Evolutionary conservation across 2,329 filamentous ascomycete genomes (phyloP).

Genomic region (Plenodomus biglobosus): DNA sequence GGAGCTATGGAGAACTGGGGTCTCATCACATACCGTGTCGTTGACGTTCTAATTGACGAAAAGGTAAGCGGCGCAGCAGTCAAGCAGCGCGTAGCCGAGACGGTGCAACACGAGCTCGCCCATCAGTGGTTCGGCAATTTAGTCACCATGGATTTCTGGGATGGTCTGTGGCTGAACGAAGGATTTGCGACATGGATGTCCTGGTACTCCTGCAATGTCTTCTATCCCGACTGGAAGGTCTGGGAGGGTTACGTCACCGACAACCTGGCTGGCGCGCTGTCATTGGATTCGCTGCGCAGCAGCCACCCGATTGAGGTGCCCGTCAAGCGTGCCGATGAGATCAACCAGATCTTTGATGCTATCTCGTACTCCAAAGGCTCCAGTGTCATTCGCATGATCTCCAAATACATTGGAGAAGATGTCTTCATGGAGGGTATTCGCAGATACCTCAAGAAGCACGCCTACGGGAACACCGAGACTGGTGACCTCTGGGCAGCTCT

Average conservation of each 20-base stretch:
- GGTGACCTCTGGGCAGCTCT: slow-evolving; percentile 88
- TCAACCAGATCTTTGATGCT: slow-evolving; percentile 97
- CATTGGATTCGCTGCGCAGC: slow-evolving; percentile 86
- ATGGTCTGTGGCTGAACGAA: slow-evolving; percentile 94
- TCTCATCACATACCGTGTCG: slow-evolving; percentile 89
- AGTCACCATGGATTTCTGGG: slow-evolving; percentile 99
- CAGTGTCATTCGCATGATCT: slow-evolving; percentile 95
- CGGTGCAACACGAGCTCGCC: slow-evolving; percentile 93
- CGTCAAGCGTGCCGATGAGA: slow-evolving; percentile 91
- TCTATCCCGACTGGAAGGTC: slow-evolving; percentile 98
- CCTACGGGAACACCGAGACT: slow-evolving; percentile 93
- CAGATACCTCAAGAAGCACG: slow-evolving; percentile 90
- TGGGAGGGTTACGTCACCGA: slow-evolving; percentile 96
- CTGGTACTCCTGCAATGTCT: slow-evolving; percentile 89
- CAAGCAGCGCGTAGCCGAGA: slow-evolving; percentile 91
- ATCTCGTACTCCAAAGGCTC: slow-evolving; percentile 98
- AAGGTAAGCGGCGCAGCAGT: slow-evolving; percentile 85
- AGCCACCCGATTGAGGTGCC: slow-evolving; percentile 96
- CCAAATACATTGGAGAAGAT: slow-evolving; percentile 90
- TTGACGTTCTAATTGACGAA: slow-evolving; percentile 87
- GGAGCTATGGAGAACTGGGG: slow-evolving; percentile 99
- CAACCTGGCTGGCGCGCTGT: slow-evolving; percentile 83
- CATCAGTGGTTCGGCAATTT: slow-evolving; percentile 99
- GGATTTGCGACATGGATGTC: slow-evolving; percentile 92
- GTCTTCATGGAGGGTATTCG: slow-evolving; percentile 89